Percentiles rank a stretch among this genome's conserved stretches.
Conservation (phyloP, 108 stramenopile genomes). For the Hondaea fermentalgiana region DNA sequence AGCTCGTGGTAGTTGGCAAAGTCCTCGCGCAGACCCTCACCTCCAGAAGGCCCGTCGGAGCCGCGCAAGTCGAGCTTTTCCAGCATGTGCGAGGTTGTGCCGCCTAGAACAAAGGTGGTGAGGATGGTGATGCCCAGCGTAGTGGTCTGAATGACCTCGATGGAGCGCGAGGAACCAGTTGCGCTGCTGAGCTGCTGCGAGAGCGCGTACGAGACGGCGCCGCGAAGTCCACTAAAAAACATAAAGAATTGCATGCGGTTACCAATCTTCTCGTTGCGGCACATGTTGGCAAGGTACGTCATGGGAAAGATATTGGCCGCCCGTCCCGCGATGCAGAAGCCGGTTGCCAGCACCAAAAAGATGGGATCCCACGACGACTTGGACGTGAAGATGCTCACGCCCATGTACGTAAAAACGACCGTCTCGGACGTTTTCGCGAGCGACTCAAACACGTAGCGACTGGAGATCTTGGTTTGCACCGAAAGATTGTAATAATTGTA, state of each 20-base stretch:
- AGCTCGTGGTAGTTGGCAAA: background rate
- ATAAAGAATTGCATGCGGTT: slow-evolving; percentile 74
- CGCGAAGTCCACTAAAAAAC: slow-evolving; percentile 89
- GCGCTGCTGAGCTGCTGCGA: slow-evolving; percentile 81
- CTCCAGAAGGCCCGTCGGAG: background rate
- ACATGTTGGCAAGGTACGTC: slow-evolving; percentile 69
- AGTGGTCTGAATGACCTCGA: slow-evolving; percentile 50
- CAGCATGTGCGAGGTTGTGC: slow-evolving; percentile 75
- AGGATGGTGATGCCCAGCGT: slow-evolving; percentile 86
- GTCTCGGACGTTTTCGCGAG: slow-evolving; percentile 80
- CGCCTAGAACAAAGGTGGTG: slow-evolving; percentile 92
- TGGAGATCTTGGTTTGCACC: slow-evolving; percentile 64
- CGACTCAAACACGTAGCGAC: slow-evolving; percentile 84
- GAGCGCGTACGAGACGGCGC: slow-evolving; percentile 89
- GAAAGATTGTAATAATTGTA: slow-evolving; percentile 92
- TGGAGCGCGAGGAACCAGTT: slow-evolving; percentile 26
- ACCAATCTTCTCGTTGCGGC: slow-evolving; percentile 59
- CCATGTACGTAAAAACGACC: slow-evolving; percentile 91
- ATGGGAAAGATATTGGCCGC: slow-evolving; percentile 82
- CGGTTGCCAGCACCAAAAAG: slow-evolving; percentile 65
- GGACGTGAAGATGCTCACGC: slow-evolving; percentile 86
- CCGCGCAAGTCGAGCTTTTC: slow-evolving; percentile 69
- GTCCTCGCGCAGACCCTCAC: slow-evolving; percentile 22
- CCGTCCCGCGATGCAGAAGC: slow-evolving; percentile 73
- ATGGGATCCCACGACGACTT: slow-evolving; percentile 62